phyloP scores from a whole-genome alignment of 768 basidiomycete species.

The Trametes sanguinea region DNA sequence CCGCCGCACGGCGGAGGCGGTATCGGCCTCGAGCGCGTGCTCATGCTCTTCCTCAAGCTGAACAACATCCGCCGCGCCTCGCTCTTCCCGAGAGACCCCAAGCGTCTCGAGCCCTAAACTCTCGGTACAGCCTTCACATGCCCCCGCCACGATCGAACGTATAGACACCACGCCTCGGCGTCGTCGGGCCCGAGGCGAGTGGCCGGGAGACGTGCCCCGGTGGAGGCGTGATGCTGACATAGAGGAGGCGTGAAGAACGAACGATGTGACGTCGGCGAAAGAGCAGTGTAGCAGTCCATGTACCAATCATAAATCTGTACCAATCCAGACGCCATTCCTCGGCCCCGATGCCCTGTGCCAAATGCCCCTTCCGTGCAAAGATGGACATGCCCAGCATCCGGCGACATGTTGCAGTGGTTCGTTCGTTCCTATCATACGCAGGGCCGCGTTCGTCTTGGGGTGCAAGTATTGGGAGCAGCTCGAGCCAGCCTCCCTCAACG shows the following conservation, averaged over 20 bases:
- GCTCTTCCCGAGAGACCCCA: slow-evolving; percentile 96
- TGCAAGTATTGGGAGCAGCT: no score
- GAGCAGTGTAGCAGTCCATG: slow-evolving; percentile 12
- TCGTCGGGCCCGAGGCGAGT: not conserved
- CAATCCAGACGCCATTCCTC: slow-evolving; percentile 13
- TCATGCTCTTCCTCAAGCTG: slow-evolving; percentile 97
- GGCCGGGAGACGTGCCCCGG: not conserved
- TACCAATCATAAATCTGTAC: slow-evolving; percentile 6
- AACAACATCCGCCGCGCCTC: slow-evolving; percentile 93
- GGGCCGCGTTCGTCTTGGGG: not conserved
- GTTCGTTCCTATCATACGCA: not conserved
- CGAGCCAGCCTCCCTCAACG: not conserved
- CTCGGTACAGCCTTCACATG: not conserved
- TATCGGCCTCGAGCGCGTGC: slow-evolving; percentile 90
- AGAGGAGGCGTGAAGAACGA: slow-evolving; percentile 9
- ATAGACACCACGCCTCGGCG: not conserved
- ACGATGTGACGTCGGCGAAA: slow-evolving; percentile 6
- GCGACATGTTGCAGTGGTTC: not conserved
- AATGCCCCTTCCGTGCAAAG: not conserved
- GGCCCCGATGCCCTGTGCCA: not conserved
- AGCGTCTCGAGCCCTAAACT: slow-evolving; percentile 80
- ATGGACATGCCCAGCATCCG: not conserved
- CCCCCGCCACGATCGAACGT: not conserved
- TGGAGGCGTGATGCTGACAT: slow-evolving; percentile 1
- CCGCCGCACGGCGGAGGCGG: slow-evolving; percentile 97